phyloP scores from a whole-genome alignment of 2,329 filamentous ascomycete species.

The Microcyclospora pomicola region DNA sequence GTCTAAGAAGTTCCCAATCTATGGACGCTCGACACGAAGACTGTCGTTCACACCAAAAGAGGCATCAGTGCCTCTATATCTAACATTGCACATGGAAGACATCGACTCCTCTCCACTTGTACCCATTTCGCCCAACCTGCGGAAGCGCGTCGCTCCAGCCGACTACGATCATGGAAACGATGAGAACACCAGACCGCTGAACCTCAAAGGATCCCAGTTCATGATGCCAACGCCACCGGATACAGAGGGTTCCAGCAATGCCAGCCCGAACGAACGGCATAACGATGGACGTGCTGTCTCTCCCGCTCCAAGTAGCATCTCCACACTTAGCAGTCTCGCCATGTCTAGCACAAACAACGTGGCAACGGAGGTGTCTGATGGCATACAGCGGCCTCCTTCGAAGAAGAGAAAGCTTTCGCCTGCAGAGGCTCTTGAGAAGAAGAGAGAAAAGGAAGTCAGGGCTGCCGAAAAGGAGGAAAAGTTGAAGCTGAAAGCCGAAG shows the following conservation, averaged over 20 bases:
- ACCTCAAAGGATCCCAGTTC: constrained; percentile 22
- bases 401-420: constrained; percentile 31
- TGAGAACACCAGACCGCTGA: constrained; percentile 16
- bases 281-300: constrained; percentile 12
- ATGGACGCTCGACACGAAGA: too few relatives aligned
- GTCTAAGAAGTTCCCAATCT: too few relatives aligned
- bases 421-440: constrained; percentile 29
- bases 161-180: constrained; percentile 5
- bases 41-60: too few relatives aligned
- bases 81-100: constrained; percentile 14
- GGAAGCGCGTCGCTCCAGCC: constrained; percentile 16
- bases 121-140: constrained; percentile 11
- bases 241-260: constrained; percentile 16
- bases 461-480: constrained; percentile 31
- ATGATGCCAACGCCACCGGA: constrained; percentile 22
- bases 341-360: neutral
- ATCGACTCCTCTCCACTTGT: constrained; percentile 12
- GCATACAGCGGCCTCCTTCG: constrained; percentile 16
- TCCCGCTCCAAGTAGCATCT: constrained; percentile 19
- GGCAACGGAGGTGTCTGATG: too few relatives aligned
- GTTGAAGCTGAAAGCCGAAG: constrained; percentile 26
- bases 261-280: neutral
- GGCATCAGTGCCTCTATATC: too few relatives aligned
- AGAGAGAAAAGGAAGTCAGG: constrained; percentile 26
- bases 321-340: constrained; percentile 18